Percentiles rank a stretch among this genome's conserved stretches.
Conservation (phyloP, 805 yeast genomes). For the Wickerhamomyces canadensis region DNA sequence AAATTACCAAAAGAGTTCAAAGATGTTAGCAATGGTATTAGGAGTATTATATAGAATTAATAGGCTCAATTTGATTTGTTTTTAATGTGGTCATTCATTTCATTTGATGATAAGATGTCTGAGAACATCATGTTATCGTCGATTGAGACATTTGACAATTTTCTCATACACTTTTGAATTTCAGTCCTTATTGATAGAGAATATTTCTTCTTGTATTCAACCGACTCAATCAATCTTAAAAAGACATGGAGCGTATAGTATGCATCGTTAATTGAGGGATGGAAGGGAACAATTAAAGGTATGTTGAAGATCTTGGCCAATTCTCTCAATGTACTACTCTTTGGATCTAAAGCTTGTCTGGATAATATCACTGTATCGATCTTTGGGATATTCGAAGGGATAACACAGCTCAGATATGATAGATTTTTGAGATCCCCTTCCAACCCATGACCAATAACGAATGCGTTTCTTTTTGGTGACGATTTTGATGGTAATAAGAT, state of each 20-base stretch:
- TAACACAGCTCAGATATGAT: neutral
- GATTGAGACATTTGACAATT: neutral
- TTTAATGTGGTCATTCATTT: neutral
- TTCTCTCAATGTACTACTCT: slow-evolving; percentile 5
- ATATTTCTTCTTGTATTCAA: slow-evolving; percentile 1
- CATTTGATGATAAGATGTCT: too few species aligned
- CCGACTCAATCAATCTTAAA: slow-evolving; percentile 5
- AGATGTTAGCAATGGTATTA: slow-evolving; percentile 6
- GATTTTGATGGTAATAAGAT: too few species aligned
- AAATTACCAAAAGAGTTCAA: slow-evolving; percentile 19
- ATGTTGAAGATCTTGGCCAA: slow-evolving; percentile 3
- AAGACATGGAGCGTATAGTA: slow-evolving; percentile 11
- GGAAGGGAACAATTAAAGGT: slow-evolving; percentile 15
- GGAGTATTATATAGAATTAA: slow-evolving; percentile 8
- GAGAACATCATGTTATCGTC: too few species aligned
- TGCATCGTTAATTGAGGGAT: slow-evolving; percentile 14
- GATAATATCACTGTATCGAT: slow-evolving; percentile 7
- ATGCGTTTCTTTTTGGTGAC: too few species aligned
- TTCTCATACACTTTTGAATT: slow-evolving; percentile 3
- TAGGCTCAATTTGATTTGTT: neutral
- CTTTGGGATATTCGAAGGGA: slow-evolving; percentile 1
- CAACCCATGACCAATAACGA: neutral
- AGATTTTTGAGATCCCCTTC: neutral
- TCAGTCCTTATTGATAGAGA: neutral
- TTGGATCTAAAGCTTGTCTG: neutral